Evolutionary conservation across 2,329 filamentous ascomycete species (phyloP), one percentile per base, ranked within the genome.

Genomic region (Lasiodiplodia citricola): DNA sequence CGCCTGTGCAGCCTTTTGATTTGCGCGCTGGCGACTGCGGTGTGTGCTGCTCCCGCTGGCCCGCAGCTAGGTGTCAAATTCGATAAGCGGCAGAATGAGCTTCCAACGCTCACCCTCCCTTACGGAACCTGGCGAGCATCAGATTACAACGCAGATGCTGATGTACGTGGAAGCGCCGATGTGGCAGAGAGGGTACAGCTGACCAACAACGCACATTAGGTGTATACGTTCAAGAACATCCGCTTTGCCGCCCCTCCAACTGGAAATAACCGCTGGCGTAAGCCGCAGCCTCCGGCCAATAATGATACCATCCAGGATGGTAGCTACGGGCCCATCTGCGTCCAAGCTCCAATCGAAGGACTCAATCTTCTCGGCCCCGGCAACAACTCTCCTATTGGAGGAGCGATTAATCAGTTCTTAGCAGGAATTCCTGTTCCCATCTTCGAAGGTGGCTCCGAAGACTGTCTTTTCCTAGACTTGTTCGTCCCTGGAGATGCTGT

Each of bases 171-270:
- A 28, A 38, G 21, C 23, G 55, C 13, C 11, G 13, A 10, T 16
- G 16, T 16, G 2, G 13, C 13, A 4, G 31, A 31, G 31, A 35
- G 13, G 10, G 13, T 13, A 18, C 44, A 50, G 44, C 47, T 56
- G 37, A 47, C 56, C 62, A 16, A 68, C 56, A 7, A 6, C 10
- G 16, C 4, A 1, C 11, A 35, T 10, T 35, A 72, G 70, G 66
- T 71, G 16, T 72, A 71, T 38, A 67, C 68, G 3, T 72, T 72
- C 68, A 71, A 71, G 31, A 72, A 72, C 47, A 69, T 72, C 54
- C 73, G 79, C 13, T 80, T 76, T 64, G 78, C 77, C 3, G 74
- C 77, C 2, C 73, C 77, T 6, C 77, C 79, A 3, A 76, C 74
- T 2, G 78, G 78, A 1, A 70, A 76, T 44, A 71, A 79, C 18